phyloP scores from a whole-genome alignment of 768 basidiomycete genomes.

The Suillus variegatus region DNA sequence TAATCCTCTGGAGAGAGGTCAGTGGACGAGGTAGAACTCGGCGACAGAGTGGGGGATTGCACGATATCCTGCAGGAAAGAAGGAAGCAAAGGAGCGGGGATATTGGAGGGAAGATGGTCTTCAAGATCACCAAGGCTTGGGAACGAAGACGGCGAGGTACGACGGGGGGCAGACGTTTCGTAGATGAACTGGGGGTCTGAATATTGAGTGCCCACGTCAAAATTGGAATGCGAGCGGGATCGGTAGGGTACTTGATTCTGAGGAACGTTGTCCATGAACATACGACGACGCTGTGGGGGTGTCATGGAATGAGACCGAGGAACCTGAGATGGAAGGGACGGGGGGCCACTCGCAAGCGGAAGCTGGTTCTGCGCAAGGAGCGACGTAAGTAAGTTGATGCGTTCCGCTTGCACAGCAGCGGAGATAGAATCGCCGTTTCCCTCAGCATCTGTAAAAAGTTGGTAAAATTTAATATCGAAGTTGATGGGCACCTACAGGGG shows the following conservation, averaged over 20 bases:
- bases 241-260: slow-evolving; percentile 36
- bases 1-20: slow-evolving; percentile 66
- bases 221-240: slow-evolving; percentile 50
- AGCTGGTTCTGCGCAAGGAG: slow-evolving; percentile 63
- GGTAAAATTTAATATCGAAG: slow-evolving; percentile 11
- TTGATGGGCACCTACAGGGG: slow-evolving; percentile 58
- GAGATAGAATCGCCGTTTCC: slow-evolving; percentile 89
- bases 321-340: slow-evolving; percentile 18
- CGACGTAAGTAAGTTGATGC: slow-evolving; percentile 76
- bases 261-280: slow-evolving; percentile 40
- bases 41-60: slow-evolving; percentile 64
- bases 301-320: slow-evolving; percentile 48
- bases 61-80: slow-evolving; percentile 78
- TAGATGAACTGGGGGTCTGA: slow-evolving; percentile 59
- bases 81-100: slow-evolving; percentile 60
- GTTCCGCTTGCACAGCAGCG: slow-evolving; percentile 80
- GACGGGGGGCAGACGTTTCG: slow-evolving; percentile 56
- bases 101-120: slow-evolving; percentile 26
- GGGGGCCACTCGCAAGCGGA: slow-evolving; percentile 22
- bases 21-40: slow-evolving; percentile 64
- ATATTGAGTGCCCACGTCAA: slow-evolving; percentile 48
- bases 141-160: slow-evolving; percentile 43
- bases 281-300: slow-evolving; percentile 44
- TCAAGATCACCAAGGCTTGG: slow-evolving; percentile 27
- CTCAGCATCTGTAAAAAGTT: slow-evolving; percentile 62